Evolutionary conservation across 2,329 filamentous ascomycete species (phyloP).

Genomic region (Trichoderma sp.): DNA sequence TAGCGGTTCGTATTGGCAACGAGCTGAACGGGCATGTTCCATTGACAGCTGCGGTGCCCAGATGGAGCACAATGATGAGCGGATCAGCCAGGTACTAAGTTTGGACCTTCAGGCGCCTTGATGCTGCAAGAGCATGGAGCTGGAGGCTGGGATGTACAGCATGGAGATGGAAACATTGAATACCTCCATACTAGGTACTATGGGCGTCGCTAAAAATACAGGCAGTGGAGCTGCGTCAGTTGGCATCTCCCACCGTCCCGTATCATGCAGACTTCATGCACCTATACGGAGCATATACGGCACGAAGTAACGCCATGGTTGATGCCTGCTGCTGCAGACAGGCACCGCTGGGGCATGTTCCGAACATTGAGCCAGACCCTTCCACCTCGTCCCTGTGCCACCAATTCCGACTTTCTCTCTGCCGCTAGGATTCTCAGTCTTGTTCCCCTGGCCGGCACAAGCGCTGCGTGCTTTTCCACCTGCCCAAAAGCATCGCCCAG

Average conservation of each 20-base stretch:
- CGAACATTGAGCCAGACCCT: neutral
- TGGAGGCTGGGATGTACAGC: neutral
- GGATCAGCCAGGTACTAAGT: neutral
- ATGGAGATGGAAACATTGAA: too few species aligned
- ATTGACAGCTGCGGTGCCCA: neutral
- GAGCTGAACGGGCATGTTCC: neutral
- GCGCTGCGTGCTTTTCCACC: neutral
- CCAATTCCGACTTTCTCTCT: neutral
- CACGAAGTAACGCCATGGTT: slow-evolving; percentile 7
- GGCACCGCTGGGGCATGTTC: neutral
- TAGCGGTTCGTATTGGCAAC: slow-evolving; percentile 16
- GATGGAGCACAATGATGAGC: neutral
- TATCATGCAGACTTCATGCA: slow-evolving; percentile 5
- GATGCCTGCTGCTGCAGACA: neutral
- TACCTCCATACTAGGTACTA: too few species aligned
- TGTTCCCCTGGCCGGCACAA: neutral
- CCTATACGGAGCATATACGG: neutral
- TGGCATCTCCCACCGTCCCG: neutral
- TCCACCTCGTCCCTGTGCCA: neutral
- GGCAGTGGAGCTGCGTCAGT: slow-evolving; percentile 1
- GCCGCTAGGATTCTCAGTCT: neutral
- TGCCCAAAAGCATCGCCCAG: neutral
- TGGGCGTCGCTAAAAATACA: neutral
- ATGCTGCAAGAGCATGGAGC: neutral
- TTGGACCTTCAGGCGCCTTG: neutral